These are phyloP conservation scores for Neopestalotiopsis rosae DNA, from an alignment of 2,329 filamentous ascomycete species.

Conservation along the genomic window DNA sequence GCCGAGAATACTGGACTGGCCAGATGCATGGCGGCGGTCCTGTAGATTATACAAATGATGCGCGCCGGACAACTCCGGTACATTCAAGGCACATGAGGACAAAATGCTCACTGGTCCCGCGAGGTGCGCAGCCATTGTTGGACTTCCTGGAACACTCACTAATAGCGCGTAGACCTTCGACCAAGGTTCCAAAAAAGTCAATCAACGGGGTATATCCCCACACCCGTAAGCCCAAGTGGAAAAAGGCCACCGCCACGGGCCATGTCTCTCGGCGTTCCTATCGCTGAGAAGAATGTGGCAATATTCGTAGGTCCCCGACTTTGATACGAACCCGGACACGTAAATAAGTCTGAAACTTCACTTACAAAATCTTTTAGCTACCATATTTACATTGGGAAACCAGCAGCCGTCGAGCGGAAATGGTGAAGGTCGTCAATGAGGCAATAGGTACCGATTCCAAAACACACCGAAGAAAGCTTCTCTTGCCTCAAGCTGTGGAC, in stretches of 20 bases:
- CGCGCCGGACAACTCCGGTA: conserved; percentile 2
- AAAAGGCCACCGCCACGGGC: background rate
- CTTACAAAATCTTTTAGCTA: conserved; percentile 23
- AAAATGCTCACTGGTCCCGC: conserved; percentile 17
- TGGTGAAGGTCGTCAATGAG: conserved; percentile 25
- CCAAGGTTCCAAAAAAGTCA: too few relatives aligned
- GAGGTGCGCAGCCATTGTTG: conserved; percentile 6
- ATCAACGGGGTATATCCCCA: too few relatives aligned
- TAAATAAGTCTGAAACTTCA: background rate
- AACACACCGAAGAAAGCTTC: background rate
- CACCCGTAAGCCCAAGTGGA: too few relatives aligned
- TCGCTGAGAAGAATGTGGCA: conserved; percentile 17
- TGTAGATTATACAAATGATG: background rate
- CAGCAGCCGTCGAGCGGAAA: conserved; percentile 21
- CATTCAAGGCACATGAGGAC: conserved; percentile 21
- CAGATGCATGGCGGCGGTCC: conserved; percentile 20
- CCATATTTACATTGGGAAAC: conserved; percentile 36
- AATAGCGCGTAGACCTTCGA: background rate
- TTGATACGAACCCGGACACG: too few relatives aligned
- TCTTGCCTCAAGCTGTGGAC: background rate
- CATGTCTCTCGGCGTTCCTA: background rate
- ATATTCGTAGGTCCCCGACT: conserved; percentile 21
- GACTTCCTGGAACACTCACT: too few relatives aligned
- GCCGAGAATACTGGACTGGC: conserved; percentile 19
- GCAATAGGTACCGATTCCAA: conserved; percentile 16